phyloP scores from a whole-genome alignment of 2,329 filamentous ascomycete species.

The Monosporascus sp. region DNA sequence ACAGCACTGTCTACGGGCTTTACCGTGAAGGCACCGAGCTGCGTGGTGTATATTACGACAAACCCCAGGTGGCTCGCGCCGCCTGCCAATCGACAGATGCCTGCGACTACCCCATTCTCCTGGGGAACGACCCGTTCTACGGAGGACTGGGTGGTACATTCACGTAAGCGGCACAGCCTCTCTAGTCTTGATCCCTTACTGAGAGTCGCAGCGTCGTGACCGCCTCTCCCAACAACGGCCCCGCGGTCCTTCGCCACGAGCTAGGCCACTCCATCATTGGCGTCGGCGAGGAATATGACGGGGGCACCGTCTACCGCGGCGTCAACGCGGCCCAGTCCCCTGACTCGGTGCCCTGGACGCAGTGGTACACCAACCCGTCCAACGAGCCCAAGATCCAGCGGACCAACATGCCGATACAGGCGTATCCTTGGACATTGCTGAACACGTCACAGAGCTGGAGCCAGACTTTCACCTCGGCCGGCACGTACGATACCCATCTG shows the following conservation, averaged over 20 bases:
- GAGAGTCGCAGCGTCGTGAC: constrained; percentile 18
- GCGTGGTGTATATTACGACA: constrained; percentile 26
- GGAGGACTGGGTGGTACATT: constrained; percentile 25
- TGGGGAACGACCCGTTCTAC: constrained; percentile 25
- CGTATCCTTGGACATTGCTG: constrained; percentile 26
- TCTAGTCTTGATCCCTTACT: background rate
- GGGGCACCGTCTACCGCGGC: constrained; percentile 19
- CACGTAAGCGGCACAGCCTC: constrained; percentile 14
- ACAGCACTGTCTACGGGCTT: constrained; percentile 26
- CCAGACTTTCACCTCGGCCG: constrained; percentile 20
- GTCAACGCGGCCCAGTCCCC: constrained; percentile 20
- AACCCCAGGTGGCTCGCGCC: constrained; percentile 23
- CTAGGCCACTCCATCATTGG: constrained; percentile 27
- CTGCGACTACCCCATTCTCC: constrained; percentile 26
- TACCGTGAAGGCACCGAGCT: constrained; percentile 27
- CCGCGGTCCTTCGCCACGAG: constrained; percentile 24
- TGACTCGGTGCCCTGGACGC: constrained; percentile 17
- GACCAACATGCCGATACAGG: constrained; percentile 26
- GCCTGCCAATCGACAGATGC: constrained; percentile 25
- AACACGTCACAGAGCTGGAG: constrained; percentile 22
- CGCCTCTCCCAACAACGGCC: constrained; percentile 20
- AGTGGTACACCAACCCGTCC: constrained; percentile 23
- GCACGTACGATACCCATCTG: constrained; percentile 20
- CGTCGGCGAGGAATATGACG: constrained; percentile 26
- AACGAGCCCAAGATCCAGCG: constrained; percentile 21